Base-by-base conservation (phyloP, 805 yeast genomes). In the Ogataea saltuana region DNA sequence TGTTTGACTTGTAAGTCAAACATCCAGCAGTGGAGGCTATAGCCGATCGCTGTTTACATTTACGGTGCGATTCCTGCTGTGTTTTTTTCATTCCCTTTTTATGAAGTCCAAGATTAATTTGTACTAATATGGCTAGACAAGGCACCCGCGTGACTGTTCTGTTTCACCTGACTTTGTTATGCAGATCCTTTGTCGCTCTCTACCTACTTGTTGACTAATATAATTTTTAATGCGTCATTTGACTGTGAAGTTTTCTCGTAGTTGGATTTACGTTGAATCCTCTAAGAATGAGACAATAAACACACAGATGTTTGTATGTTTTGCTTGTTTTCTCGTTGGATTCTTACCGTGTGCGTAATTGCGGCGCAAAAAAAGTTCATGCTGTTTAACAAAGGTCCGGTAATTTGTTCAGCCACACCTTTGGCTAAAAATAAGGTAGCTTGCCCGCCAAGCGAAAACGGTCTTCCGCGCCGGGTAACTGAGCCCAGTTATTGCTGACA, bases 1-100 rank as follows among this genome's bases (percentile, higher is more conserved):
- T 48, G 25, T 50, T 50, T 28, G 47, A 48, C 41, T 15, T 49
- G 35, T 49, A 39, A 44, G 13, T 37, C 16, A 6, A 11, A 16
- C 16, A 21, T 22, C 26, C 26, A 22, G 26, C 26, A 22, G 11
- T 22, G 26, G 26, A 7, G 17, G 31, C 10, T 12, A 6, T 16
- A 10, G 25, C 8, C 11, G 18, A 21, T 15, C 38, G 16, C 22
- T 23, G 31, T 19, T 13, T 22, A 23, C 21, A 26, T 12, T 10
- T 12, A 27, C 23, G 40, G n/a, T n/a, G n/a, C 32, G 40, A 36
- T 13, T 13, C 25, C 20, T 26, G 33, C 33, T 26, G 17, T 18
- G 4, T 26, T 27, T 36, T 15, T 26, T 29, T 34, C 28, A 18
- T 21, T 32, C 16, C 27, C 20, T 17, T 22, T 36, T 31, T 18